Percentiles rank a stretch among this genome's conserved stretches.
These are phyloP conservation scores for Amorphotheca resinae DNA, from an alignment of 495 filamentous ascomycete species.

Conservation along the genomic window DNA sequence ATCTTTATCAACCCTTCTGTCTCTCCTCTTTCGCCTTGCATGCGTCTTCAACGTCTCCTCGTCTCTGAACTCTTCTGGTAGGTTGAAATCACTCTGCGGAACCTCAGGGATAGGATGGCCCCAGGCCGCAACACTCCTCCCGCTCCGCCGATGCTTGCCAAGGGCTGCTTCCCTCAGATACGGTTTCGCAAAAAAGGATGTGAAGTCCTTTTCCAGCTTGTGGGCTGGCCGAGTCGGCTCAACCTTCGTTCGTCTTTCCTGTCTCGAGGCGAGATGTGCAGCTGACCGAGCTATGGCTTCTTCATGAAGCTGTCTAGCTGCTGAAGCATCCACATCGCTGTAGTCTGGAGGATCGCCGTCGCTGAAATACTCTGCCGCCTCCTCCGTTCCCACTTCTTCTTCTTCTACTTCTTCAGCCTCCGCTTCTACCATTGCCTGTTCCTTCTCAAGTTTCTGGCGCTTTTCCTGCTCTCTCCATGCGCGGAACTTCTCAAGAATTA, in stretches of 20 bases:
- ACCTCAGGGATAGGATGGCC: slow-evolving; percentile 71
- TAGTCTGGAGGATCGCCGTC: slow-evolving; percentile 43
- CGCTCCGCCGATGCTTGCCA: slow-evolving; percentile 43
- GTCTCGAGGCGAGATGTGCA: neutral
- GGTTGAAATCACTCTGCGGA: slow-evolving; percentile 52
- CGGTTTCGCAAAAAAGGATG: slow-evolving; percentile 69
- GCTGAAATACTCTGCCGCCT: slow-evolving; percentile 25
- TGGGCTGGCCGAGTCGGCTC: slow-evolving; percentile 11
- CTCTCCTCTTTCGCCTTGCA: slow-evolving; percentile 33
- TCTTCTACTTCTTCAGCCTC: slow-evolving; percentile 31
- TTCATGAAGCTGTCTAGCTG: slow-evolving; percentile 60
- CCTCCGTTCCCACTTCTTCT: slow-evolving; percentile 25
- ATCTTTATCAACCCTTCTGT: slow-evolving; percentile 15
- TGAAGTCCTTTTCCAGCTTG: slow-evolving; percentile 54
- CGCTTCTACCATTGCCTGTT: slow-evolving; percentile 36
- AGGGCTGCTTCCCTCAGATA: slow-evolving; percentile 67
- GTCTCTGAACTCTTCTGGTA: slow-evolving; percentile 59
- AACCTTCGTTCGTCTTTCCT: slow-evolving; percentile 7
- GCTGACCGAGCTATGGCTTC: slow-evolving; percentile 42
- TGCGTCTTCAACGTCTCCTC: slow-evolving; percentile 52
- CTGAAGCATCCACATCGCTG: slow-evolving; percentile 61
- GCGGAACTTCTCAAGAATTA: slow-evolving; percentile 74
- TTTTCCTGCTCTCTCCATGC: slow-evolving; percentile 87
- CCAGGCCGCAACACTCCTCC: slow-evolving; percentile 52
- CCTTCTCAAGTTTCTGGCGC: slow-evolving; percentile 55